A percentile compares a stretch with the other conserved stretches of the same genome.
These are phyloP conservation scores for Parsonsia alboflavescens DNA, from an alignment of 257 asterid species.

Conservation along the genomic window DNA sequence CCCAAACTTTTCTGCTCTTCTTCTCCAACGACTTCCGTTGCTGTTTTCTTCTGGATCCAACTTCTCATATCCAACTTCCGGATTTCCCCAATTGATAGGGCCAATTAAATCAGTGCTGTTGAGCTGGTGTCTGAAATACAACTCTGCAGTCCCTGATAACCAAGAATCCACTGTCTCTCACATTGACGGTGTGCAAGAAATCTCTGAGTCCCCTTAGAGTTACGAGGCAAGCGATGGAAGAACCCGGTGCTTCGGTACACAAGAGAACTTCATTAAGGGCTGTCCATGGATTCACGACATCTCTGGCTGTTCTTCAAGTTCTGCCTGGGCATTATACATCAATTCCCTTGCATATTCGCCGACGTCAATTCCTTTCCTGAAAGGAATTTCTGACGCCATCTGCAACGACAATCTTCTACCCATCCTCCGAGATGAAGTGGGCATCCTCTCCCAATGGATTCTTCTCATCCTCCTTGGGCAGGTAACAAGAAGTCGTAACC, in stretches of 20 bases:
- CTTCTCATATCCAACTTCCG: too few relatives aligned
- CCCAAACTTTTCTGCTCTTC: too few relatives aligned
- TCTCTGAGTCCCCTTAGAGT: neutral
- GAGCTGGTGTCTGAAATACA: constrained; percentile 22
- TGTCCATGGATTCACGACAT: constrained; percentile 12
- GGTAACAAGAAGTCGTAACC: constrained; percentile 21
- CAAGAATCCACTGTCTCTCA: constrained; percentile 41
- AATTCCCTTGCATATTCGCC: constrained; percentile 33
- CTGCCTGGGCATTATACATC: constrained; percentile 15
- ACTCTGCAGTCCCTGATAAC: constrained; percentile 27
- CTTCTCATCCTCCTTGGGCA: constrained; percentile 30
- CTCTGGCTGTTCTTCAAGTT: neutral
- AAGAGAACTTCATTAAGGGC: constrained; percentile 19
- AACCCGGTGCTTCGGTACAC: constrained; percentile 15
- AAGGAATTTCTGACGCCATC: constrained; percentile 41
- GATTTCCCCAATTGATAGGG: constrained; percentile 34
- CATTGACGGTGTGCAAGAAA: constrained; percentile 28
- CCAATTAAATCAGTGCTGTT: constrained; percentile 25
- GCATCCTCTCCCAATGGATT: constrained; percentile 28
- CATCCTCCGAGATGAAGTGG: constrained; percentile 11
- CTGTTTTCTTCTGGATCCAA: too few relatives aligned
- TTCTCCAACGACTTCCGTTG: too few relatives aligned
- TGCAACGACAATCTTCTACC: constrained; percentile 35
- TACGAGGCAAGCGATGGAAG: constrained; percentile 42
- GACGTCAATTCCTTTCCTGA: constrained; percentile 27